Evolutionary conservation across 768 basidiomycete species (phyloP).

Genomic region (Chalciporus piperatus): DNA sequence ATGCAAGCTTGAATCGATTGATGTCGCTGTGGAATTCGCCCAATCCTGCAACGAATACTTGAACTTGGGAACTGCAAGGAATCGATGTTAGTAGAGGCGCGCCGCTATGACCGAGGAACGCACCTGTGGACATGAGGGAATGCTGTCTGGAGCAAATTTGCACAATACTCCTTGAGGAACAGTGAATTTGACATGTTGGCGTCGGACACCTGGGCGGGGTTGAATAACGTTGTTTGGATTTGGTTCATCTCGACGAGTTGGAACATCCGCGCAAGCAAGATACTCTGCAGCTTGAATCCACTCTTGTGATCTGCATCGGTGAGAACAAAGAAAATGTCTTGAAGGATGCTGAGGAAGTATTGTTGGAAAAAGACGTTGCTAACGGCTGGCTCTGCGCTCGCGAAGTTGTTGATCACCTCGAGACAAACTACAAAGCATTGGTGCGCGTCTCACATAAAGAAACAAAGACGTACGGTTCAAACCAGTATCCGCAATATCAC

Average conservation of each 20-base stretch:
- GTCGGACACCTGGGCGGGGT: constrained; percentile 68
- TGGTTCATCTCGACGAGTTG: constrained; percentile 81
- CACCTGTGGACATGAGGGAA: constrained; percentile 92
- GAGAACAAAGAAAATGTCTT: constrained; percentile 95
- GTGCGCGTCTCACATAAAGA: neutral
- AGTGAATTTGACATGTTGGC: constrained; percentile 70
- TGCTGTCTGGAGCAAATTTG: constrained; percentile 79
- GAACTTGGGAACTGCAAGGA: constrained; percentile 59
- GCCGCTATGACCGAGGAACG: constrained; percentile 25
- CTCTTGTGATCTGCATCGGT: constrained; percentile 99
- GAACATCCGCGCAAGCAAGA: constrained; percentile 91
- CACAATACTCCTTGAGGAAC: constrained; percentile 84
- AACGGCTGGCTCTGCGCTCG: constrained; percentile 71
- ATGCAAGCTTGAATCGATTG: constrained; percentile 88
- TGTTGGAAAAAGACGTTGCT: constrained; percentile 94
- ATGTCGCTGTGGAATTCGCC: constrained; percentile 75
- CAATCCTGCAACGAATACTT: constrained; percentile 64
- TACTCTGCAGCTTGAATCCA: constrained; percentile 93
- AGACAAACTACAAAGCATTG: constrained; percentile 62
- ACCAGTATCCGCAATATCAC: constrained; percentile 93
- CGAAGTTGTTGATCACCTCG: constrained; percentile 95
- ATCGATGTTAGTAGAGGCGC: constrained; percentile 8
- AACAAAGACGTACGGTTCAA: constrained; percentile 53
- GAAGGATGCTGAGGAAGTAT: constrained; percentile 89
- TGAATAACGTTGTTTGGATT: constrained; percentile 82